Base-by-base conservation (phyloP, 345 rosid genomes). In the Lepidium aucheri region DNA sequence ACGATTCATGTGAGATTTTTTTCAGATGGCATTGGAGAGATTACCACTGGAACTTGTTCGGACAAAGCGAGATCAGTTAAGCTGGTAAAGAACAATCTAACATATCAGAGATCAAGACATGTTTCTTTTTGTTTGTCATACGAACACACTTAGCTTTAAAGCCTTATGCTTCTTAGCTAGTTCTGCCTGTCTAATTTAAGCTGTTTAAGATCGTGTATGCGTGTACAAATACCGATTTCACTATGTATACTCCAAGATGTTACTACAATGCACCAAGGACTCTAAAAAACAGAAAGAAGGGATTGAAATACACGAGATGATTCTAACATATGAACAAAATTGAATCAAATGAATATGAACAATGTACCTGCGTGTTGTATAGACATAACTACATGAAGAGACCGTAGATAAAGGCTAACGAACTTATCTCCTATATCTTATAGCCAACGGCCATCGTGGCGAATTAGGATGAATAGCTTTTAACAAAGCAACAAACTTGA, bases 1-100 rank as follows among this genome's bases (percentile, higher is more conserved):
- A 3, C 2, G 8, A 72, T 11, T 28, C 56, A 22, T 70, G 63
- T 58, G 17, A 65, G 36, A 1, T 1, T 14, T 32, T 32, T 82
- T 68, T 68, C 81, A 93, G 96, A 68, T 75, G 72, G 97, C 97
- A 53, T 51, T 88, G 82, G 97, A 90, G 73, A 84, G 85, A 58
- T 79, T 87, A 62, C 98, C 97, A 0, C 82, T 93, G 32, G 94
- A 93, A 78, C 91, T 90, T 71, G 77, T 86, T 22, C 82, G 91
- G 51, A 76, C 85, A 35, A 83, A 67, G 68, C 87, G 83, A 87
- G 73, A 74, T 40, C 77, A 67, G 43, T 66, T 51, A 16, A 67
- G 63, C 44, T 74, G 62, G 72, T 70, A 69, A 60, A 1, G 44
- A 69, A 51, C 60, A 60, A 51, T 28, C 68, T 56, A 51, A 59